These are phyloP conservation scores for Aureoboletus auriporus DNA, from an alignment of 768 basidiomycete species.

Conservation along the genomic window DNA sequence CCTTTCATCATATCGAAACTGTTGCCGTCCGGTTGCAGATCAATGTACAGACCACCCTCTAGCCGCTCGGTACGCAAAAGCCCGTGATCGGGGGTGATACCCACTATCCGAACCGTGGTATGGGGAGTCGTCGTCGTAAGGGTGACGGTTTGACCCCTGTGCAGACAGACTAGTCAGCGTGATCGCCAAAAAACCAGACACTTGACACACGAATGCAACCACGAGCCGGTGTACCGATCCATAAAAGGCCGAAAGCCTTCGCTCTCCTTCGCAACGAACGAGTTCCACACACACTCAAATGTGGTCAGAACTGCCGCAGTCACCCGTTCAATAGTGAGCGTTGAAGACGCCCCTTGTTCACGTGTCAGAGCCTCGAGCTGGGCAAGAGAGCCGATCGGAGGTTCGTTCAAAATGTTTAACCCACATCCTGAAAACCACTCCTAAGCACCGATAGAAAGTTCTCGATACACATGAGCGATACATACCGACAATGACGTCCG, in stretches of 20 bases:
- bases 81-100: constrained; percentile 87
- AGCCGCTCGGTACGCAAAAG: constrained; percentile 72
- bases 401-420: constrained; percentile 77
- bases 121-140: constrained; percentile 74
- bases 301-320: constrained; percentile 69
- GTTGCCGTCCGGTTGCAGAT: constrained; percentile 96
- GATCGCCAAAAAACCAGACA: not conserved
- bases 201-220: constrained; percentile 86
- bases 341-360: not conserved
- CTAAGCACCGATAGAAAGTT: not conserved
- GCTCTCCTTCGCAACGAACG: constrained; percentile 50
- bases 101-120: constrained; percentile 66
- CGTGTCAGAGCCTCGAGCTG: constrained; percentile 49
- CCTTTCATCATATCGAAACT: constrained; percentile 94
- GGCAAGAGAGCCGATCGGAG: constrained; percentile 77
- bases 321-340: constrained; percentile 67
- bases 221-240: constrained; percentile 70
- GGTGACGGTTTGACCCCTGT: constrained; percentile 83
- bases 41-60: constrained; percentile 51
- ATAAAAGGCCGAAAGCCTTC: constrained; percentile 80
- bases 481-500: constrained; percentile 80
- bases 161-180: constrained; percentile 6
- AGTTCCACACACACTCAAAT: constrained; percentile 77
- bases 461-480: not conserved
- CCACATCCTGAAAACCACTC: constrained; percentile 67